Conservation (phyloP, 176 grass and related monocot genomes). For the Luzula sylvatica region DNA sequence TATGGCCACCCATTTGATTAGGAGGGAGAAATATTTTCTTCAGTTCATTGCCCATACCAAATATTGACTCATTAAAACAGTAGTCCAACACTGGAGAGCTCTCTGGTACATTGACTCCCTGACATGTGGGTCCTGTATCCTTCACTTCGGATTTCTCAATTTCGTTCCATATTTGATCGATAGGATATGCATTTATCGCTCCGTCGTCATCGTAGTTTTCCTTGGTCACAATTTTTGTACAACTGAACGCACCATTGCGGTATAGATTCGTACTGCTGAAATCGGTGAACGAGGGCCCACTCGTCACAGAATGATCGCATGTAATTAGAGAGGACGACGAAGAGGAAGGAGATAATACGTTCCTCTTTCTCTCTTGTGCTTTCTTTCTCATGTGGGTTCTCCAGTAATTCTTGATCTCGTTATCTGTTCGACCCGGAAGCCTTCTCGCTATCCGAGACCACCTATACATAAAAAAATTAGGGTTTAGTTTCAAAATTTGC, state of each 20-base stretch:
- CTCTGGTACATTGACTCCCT: slow-evolving; percentile 16
- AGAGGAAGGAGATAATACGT: slow-evolving; percentile 36
- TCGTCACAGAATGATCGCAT: slow-evolving; percentile 35
- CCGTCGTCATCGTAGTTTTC: slow-evolving; percentile 1
- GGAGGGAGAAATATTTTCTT: slow-evolving; percentile 36
- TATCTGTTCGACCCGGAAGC: slow-evolving; percentile 76
- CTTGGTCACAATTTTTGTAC: slow-evolving; percentile 48
- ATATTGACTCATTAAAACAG: slow-evolving; percentile 32
- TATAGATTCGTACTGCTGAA: slow-evolving; percentile 20
- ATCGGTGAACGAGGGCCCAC: slow-evolving; percentile 20
- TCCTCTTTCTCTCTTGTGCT: slow-evolving; percentile 65
- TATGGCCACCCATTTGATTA: slow-evolving; percentile 27
- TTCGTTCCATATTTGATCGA: slow-evolving; percentile 91
- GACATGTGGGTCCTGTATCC: slow-evolving; percentile 12
- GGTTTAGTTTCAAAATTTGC: background rate
- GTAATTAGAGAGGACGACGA: slow-evolving; percentile 62
- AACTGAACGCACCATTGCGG: slow-evolving; percentile 21
- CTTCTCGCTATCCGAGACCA: slow-evolving; percentile 76
- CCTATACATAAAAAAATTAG: slow-evolving; percentile 28
- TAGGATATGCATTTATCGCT: slow-evolving; percentile 50
- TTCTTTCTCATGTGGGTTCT: slow-evolving; percentile 97
- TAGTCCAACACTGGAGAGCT: slow-evolving; percentile 29
- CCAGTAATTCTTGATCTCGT: slow-evolving; percentile 98
- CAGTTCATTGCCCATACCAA: slow-evolving; percentile 51
- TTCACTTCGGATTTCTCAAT: slow-evolving; percentile 47